Base-by-base conservation (phyloP, 768 basidiomycete genomes). In the Sarcodon aspratus region DNA sequence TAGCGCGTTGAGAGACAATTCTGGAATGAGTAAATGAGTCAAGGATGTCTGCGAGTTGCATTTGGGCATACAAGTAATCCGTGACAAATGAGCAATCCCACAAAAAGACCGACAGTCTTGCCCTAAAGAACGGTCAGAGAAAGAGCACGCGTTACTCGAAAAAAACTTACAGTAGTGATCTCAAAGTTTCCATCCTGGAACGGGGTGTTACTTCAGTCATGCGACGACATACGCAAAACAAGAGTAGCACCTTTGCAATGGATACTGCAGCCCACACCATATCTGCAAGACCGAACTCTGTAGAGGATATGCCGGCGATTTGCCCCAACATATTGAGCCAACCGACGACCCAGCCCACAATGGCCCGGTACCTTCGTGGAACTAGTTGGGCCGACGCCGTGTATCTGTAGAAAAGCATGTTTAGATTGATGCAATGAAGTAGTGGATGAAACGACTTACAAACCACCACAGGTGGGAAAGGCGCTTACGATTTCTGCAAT, bases 291-390 rank as follows among this genome's bases (percentile, higher is more conserved):
- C 87, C 88, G 58, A 88, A 91, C 62, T 91, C 87, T 0, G 87
- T 91, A 2, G 85, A 90, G 7, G 89, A 84, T 45, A 91, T 70
- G 31, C 90, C 90, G 10, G 89, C 87, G 49, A 89, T 78, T 64
- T 91, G 88, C 34, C 86, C 85, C 12, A 88, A 75, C 37, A 88
- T 79, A 59, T 91, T 91, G 40, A 91, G 71, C 85, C 85, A 88
- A 45, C 85, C 85, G 13, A 87, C 85, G 9, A 85, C 64, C 83
- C 83, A 86, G 31, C 83, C 84, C 34, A 85, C 84, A 59, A 68
- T 76, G 36, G 85, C 78, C 46, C 85, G 77, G 57, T 84, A 72
- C 49, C 62, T 72, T 54, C 68, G 72, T 0, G 85, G 85, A 6
- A 79, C 78, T 8, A 86, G 66, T 57, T 79, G 78, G n/a, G 84